Base-by-base conservation (phyloP, 2,329 filamentous ascomycete species). In the Xylaria digitata region DNA sequence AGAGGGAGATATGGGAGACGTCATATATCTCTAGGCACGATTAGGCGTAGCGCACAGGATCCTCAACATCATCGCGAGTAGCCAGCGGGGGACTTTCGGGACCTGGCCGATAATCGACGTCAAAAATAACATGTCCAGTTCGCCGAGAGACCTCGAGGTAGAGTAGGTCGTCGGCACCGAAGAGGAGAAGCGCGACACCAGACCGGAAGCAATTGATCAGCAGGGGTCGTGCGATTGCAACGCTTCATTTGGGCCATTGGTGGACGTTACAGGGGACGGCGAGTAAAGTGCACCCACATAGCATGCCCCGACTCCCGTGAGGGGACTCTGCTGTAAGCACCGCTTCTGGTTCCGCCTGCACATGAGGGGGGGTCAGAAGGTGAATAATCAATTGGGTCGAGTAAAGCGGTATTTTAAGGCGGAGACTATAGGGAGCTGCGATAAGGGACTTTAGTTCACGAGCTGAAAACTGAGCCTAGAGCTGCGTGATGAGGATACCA, bases 151-250 rank as follows among this genome's bases (percentile, higher is more conserved):
- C 61, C 26, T 69, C 73, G 7, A 74, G 73, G 62, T 79, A 82
- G 70, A 78, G 83, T 6, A 67, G 57, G 40, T 79, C 75, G 65
- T 84, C 81, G 67, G 70, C 75, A 50, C 81, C 81, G 48, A 81
- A 76, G n/a, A 78, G 66, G 1, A 76, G 75, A 7, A 79, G 72
- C 1, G 77, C 74, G 23, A 75, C 78, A 0, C 76, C 80, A 21
- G 80, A 75, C 15, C 79, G 79, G 32, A 77, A 73, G 59, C 76
- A 81, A 58, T 81, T 82, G 26, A 79, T 74, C 9, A 82, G 65
- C 0, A 81, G 71, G 2, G 57, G 64, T 19, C 11, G 42, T n/a
- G 48, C n/a, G 34, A 19, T 32, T n/a, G 48, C 30, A 11, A 15
- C 17, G 45, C 21, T 8, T 32, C 17, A 9, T 13, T 21, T 2